A percentile compares a stretch with the other conserved stretches of the same genome.
phyloP scores from a whole-genome alignment of 495 filamentous ascomycete genomes.

The Rhypophila decipiens region DNA sequence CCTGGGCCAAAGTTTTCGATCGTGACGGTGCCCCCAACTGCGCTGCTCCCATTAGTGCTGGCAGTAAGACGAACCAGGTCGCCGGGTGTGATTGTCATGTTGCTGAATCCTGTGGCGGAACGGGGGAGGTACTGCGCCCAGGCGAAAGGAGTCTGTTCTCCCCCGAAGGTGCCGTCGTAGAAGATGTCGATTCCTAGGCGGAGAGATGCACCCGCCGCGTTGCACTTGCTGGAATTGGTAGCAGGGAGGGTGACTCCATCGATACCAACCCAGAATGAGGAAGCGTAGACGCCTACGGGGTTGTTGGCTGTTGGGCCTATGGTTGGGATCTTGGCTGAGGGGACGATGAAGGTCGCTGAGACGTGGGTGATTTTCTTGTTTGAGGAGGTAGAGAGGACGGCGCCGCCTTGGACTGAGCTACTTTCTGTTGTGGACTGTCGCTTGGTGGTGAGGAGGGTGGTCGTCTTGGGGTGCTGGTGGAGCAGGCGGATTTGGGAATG shows the following conservation, averaged over 20 bases:
- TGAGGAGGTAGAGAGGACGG: slow-evolving; percentile 2
- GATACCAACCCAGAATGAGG: slow-evolving; percentile 23
- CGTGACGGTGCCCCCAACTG: not conserved
- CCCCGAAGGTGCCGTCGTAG: slow-evolving; percentile 16
- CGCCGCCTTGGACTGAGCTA: too few relatives aligned
- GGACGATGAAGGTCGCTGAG: slow-evolving; percentile 12
- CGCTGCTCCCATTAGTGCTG: too few relatives aligned
- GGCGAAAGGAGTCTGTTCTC: slow-evolving; percentile 8
- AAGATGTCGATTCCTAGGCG: slow-evolving; percentile 24
- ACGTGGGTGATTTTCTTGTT: slow-evolving; percentile 11
- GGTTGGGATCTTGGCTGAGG: slow-evolving; percentile 11
- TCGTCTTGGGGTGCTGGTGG: too few relatives aligned
- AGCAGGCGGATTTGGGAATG: too few relatives aligned
- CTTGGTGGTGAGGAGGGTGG: too few relatives aligned
- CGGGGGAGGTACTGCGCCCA: slow-evolving; percentile 16
- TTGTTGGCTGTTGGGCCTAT: slow-evolving; percentile 17
- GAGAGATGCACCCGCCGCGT: slow-evolving; percentile 6
- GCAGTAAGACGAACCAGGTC: slow-evolving; percentile 14
- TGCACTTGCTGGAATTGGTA: not conserved
- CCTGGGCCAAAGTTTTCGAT: not conserved
- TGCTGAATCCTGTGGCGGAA: slow-evolving; percentile 6
- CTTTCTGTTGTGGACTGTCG: too few relatives aligned
- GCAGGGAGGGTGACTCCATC: slow-evolving; percentile 7
- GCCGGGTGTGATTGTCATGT: slow-evolving; percentile 9
- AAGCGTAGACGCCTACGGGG: slow-evolving; percentile 13